Evolutionary conservation across 257 asterid genomes (phyloP), one percentile per base, ranked within the genome.

Genomic region (Rubia yunnanensis): DNA sequence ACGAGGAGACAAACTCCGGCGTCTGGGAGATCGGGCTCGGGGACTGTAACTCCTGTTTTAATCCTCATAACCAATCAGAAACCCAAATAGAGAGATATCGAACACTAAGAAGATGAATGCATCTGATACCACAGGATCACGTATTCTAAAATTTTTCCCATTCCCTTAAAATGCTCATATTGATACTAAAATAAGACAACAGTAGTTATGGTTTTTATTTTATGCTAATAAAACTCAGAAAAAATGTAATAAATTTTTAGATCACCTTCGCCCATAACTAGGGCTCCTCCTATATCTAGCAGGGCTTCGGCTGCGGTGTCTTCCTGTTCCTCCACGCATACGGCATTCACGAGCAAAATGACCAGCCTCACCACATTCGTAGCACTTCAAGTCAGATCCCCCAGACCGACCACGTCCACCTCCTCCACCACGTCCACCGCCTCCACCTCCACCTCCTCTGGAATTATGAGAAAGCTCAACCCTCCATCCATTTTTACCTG

Each of bases 401-500:
- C 78, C 91, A 69, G 92, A 79, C 27, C 87, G 89, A 31, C 95
- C 91, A n/a, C 88, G 82, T 1, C 95, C 85, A 0, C 97, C 95
- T 34, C 94, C 88, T n/a, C 82, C 75, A 5, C 63, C 48, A 32
- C 64, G 77, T 35, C 95, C 88, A 24, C 82, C 75, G 7, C 63
- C 64, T 30, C 64, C 79, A 2, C 64, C 84, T 10, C 92, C 81
- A 2, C 95, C 88, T 39, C 83, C 96, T 69, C 94, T 78, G 46
- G 96, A 88, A 80, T 85, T 88, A 80, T 91, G 98, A 23, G 98
- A 88, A 52, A 86, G 88, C 83, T 91, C 98, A 65, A 91, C 98
- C 70, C 98, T 86, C 98, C 98, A 91, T 30, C 98, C 95, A 83
- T 88, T 91, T 76, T 88, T 91, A 71, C 96, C 98, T 91, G 76